A percentile compares a stretch with the other conserved stretches of the same genome.
These are phyloP conservation scores for Gynochthodes officinalis DNA, from an alignment of 257 asterid species.

Conservation along the genomic window DNA sequence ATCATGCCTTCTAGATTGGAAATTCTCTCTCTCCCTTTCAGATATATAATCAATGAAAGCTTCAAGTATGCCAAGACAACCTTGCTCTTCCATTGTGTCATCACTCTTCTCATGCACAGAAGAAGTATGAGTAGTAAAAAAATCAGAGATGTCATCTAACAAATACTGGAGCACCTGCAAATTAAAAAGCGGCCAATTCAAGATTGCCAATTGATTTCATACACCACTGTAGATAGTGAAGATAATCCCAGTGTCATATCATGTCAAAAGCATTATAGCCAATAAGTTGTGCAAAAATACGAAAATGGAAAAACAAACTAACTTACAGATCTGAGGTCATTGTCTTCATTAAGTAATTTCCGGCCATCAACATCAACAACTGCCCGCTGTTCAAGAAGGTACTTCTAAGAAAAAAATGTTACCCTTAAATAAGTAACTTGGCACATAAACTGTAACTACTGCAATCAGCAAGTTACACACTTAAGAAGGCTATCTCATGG, in stretches of 20 bases:
- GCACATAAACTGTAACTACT: not conserved
- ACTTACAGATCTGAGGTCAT: slow-evolving; percentile 89
- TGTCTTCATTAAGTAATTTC: slow-evolving; percentile 90
- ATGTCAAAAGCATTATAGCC: slow-evolving; percentile 1
- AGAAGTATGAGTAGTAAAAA: slow-evolving; percentile 50
- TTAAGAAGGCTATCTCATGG: not conserved
- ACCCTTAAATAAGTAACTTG: not conserved
- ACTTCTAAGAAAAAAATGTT: slow-evolving; percentile 47
- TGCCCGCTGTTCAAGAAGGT: slow-evolving; percentile 94
- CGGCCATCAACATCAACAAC: slow-evolving; percentile 86
- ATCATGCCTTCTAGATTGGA: slow-evolving; percentile 72
- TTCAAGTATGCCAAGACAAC: slow-evolving; percentile 57
- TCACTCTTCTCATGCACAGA: slow-evolving; percentile 34
- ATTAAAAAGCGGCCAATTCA: not conserved
- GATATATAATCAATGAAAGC: slow-evolving; percentile 79
- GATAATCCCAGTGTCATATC: not conserved
- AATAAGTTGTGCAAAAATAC: slow-evolving; percentile 5
- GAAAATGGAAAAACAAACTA: slow-evolving; percentile 21
- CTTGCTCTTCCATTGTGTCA: slow-evolving; percentile 41
- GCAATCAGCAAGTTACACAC: not conserved
- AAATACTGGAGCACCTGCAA: slow-evolving; percentile 89
- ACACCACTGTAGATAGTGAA: not conserved
- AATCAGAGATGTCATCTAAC: slow-evolving; percentile 83
- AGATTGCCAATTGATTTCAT: not conserved
- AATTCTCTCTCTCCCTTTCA: slow-evolving; percentile 77